A percentile compares a stretch with the other conserved stretches of the same genome.
These are phyloP conservation scores for Ottelia alismoides DNA, from an alignment of 106 monocot species.

Conservation along the genomic window DNA sequence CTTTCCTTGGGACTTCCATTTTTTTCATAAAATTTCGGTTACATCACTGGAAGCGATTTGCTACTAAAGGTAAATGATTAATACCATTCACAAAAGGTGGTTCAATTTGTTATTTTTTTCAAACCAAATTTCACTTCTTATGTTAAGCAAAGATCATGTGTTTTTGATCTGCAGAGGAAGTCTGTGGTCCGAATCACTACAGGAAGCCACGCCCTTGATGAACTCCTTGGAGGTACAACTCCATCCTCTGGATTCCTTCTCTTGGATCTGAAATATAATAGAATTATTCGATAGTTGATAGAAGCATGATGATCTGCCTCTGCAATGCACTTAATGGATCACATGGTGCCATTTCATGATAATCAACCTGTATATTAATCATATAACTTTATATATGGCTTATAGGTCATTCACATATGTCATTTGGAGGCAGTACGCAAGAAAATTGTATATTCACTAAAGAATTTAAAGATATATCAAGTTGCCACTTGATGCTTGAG, in stretches of 20 bases:
- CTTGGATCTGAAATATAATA: too few species aligned
- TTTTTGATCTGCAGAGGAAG: constrained; percentile 41
- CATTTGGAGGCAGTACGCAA: too few species aligned
- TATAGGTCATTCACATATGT: too few species aligned
- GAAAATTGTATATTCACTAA: too few species aligned
- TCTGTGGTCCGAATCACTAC: constrained; percentile 79
- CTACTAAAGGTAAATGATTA: constrained; percentile 47
- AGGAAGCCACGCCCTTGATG: constrained; percentile 91
- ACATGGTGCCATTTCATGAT: too few species aligned
- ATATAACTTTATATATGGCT: not conserved
- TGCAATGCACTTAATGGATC: too few species aligned
- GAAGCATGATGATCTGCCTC: not conserved
- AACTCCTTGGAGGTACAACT: constrained; percentile 76
- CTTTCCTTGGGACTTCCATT: not conserved
- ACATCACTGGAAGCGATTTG: constrained; percentile 73
- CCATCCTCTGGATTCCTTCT: not conserved
- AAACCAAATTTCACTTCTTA: not conserved
- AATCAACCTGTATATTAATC: too few species aligned
- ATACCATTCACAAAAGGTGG: not conserved
- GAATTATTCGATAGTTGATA: too few species aligned
- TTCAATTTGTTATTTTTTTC: not conserved
- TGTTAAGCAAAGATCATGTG: too few species aligned
- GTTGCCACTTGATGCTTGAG: too few species aligned
- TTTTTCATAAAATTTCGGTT: constrained; percentile 51
- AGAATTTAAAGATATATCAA: too few species aligned